Conservation (phyloP, 345 rosid species). For the Alliaria petiolata region DNA sequence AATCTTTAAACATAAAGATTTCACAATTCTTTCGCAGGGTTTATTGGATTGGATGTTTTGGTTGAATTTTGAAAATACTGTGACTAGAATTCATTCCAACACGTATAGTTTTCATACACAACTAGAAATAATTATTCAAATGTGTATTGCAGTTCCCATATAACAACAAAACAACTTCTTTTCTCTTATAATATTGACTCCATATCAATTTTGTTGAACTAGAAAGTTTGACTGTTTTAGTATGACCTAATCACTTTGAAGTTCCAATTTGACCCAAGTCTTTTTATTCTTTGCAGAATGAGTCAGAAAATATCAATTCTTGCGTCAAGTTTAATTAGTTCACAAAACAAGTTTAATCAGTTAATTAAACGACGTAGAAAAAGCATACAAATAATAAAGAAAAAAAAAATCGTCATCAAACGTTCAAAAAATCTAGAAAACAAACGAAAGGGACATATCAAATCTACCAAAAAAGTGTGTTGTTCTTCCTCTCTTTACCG, state of each 20-base stretch:
- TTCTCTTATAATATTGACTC: not conserved
- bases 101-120: no score
- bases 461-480: not conserved
- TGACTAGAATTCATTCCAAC: no score
- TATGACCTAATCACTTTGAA: no score
- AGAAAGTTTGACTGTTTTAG: slow-evolving; percentile 1
- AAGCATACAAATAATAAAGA: not conserved
- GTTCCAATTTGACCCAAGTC: not conserved
- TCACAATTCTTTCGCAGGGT: not conserved
- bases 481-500: not conserved
- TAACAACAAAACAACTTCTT: not conserved
- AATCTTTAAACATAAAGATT: not conserved
- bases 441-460: not conserved
- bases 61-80: no score
- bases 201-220: not conserved
- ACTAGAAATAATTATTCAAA: no score
- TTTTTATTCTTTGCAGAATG: not conserved
- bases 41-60: no score
- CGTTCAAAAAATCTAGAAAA: not conserved
- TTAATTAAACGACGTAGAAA: not conserved
- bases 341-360: not conserved
- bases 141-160: no score
- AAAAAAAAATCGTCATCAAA: not conserved
- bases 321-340: no score
- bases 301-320: not conserved